phyloP scores from a whole-genome alignment of 179 eudicot genomes.

The Nepenthes alata region DNA sequence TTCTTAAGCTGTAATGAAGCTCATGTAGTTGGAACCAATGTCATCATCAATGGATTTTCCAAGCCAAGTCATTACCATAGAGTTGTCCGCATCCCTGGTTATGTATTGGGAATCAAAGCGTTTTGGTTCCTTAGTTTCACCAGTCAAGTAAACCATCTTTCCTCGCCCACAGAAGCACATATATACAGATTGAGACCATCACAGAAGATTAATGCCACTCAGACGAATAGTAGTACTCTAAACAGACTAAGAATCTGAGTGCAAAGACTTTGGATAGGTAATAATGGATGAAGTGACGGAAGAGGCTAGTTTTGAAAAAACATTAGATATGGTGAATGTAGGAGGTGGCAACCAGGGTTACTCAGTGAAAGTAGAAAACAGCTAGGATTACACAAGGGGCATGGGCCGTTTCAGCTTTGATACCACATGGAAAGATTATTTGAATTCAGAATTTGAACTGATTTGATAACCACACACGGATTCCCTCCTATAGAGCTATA shows the following conservation, averaged over 20 bases:
- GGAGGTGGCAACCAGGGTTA: too few relatives aligned
- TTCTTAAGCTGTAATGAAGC: background rate
- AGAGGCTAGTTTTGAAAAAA: too few relatives aligned
- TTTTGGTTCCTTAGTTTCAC: background rate
- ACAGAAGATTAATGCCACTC: background rate
- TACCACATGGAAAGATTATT: too few relatives aligned
- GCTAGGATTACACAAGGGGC: too few relatives aligned
- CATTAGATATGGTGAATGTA: too few relatives aligned
- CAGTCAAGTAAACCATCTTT: background rate
- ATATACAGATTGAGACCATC: background rate
- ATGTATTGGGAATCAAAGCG: background rate
- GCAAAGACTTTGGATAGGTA: too few relatives aligned
- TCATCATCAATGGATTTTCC: background rate
- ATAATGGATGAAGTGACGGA: too few relatives aligned
- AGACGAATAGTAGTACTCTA: background rate
- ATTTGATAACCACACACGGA: too few relatives aligned
- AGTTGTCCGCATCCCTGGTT: background rate
- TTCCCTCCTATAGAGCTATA: too few relatives aligned
- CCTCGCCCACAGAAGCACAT: background rate
- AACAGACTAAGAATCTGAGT: background rate
- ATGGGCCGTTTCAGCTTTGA: too few relatives aligned
- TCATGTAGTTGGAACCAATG: conserved; percentile 2
- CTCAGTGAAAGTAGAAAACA: too few relatives aligned
- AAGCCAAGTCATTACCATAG: conserved; percentile 3
- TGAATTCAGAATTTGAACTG: too few relatives aligned